Base-by-base conservation (phyloP, 139 green algal genomes). In the Micractinium sp. region DNA sequence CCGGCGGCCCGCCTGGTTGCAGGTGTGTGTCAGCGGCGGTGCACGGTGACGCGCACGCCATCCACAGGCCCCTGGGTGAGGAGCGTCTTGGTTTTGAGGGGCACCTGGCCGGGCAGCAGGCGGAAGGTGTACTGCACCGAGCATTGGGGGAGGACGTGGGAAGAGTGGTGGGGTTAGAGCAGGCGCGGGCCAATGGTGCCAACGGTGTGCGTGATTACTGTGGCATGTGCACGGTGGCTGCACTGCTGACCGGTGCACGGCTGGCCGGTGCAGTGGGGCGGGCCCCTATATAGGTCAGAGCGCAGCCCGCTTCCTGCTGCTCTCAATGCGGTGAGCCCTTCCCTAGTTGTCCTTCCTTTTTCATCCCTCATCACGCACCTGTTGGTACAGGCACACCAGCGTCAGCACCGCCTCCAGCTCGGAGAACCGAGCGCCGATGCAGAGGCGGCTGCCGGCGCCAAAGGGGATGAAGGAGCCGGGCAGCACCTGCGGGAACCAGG, bases 51-150 rank as follows among this genome's bases (percentile, higher is more conserved):
- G 27, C 39, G 63, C 53, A 87, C 82, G 16, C 82, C 82, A 5
- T 66, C 63, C 36, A 77, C 67, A 7, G 82, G 82, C 0, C 60
- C 63, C 5, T 78, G 61, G 12, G 60, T 77, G 60, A 87, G 47
- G 63, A 76, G 61, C 27, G 39, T 56, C 25, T 87, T 87, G n/a
- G 61, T 87, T 63, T 87, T 87, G 23, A 87, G 66, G 5, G 82
- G 82, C 35, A 78, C 82, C 63, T 87, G 82, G 36, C 82, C 82
- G 14, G 82, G 82, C 61, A 47, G 35, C 82, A 87, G 66, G 23
- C 63, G 63, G 63, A 87, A 87, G 35, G 27, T 38, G 60, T 76
- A 73, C 82, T 87, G 82, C 80, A 85, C 7, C 47, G 47, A 9
- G 47, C 47, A 9, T n/a, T 56, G 47, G 29, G 80, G 47, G 29